Conservation (phyloP, 805 yeast genomes). For the Metschnikowia colocasiae region DNA sequence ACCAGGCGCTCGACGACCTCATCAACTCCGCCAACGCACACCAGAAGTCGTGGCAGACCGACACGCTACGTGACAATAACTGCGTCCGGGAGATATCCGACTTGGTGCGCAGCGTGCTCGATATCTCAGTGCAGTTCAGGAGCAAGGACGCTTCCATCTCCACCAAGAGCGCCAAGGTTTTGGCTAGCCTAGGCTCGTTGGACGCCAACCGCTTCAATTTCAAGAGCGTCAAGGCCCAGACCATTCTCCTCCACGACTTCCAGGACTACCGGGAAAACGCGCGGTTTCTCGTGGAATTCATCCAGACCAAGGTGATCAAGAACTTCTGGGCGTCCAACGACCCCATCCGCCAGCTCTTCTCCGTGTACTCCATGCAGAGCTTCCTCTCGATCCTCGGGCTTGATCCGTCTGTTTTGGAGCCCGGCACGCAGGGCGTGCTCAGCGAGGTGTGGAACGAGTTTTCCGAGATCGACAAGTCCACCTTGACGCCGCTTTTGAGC, state of each 20-base stretch:
- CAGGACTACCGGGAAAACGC: constrained; percentile 58
- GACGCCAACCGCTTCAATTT: constrained; percentile 58
- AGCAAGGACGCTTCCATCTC: constrained; percentile 47
- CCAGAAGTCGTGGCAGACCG: constrained; percentile 47
- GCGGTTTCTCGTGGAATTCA: constrained; percentile 58
- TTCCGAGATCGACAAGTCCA: constrained; percentile 63
- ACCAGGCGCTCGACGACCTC: constrained; percentile 67
- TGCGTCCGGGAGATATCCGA: constrained; percentile 34
- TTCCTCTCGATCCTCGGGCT: constrained; percentile 62
- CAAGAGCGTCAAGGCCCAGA: constrained; percentile 38
- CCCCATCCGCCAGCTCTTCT: constrained; percentile 75
- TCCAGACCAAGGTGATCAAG: constrained; percentile 70
- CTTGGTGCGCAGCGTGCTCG: constrained; percentile 51
- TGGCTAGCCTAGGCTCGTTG: constrained; percentile 73
- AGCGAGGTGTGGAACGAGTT: constrained; percentile 56
- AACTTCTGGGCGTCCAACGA: constrained; percentile 88
- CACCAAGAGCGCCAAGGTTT: constrained; percentile 58
- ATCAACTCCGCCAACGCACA: constrained; percentile 48
- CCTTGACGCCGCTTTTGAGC: constrained; percentile 68
- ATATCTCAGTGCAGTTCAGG: constrained; percentile 55
- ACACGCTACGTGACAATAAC: constrained; percentile 34
- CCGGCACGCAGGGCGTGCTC: constrained; percentile 19
- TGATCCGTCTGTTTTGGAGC: constrained; percentile 22
- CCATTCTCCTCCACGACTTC: constrained; percentile 59
- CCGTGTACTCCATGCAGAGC: constrained; percentile 89